A percentile compares a stretch with the other conserved stretches of the same genome.
Evolutionary conservation across 176 grass and related monocot species (phyloP).

Genomic region (Elaeis guineensis): DNA sequence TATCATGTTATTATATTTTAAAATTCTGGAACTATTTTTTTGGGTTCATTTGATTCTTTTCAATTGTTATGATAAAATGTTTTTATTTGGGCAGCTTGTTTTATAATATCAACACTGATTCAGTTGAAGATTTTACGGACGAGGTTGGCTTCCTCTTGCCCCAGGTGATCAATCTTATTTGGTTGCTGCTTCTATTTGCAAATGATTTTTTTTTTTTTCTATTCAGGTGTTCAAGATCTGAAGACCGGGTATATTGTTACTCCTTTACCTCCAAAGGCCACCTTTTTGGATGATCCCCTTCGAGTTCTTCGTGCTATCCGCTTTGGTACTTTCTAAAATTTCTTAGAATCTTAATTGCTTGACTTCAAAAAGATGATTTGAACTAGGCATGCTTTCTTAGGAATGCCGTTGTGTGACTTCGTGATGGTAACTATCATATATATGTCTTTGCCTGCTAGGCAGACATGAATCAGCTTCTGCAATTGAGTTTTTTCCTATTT

Average conservation of each 20-base stretch:
- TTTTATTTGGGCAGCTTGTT: slow-evolving; percentile 52
- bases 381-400: too few species aligned
- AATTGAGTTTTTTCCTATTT: too few species aligned
- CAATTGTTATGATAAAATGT: background rate
- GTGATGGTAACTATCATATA: too few species aligned
- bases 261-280: slow-evolving; percentile 80
- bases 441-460: too few species aligned
- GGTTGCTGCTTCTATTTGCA: background rate
- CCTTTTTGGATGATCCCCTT: slow-evolving; percentile 93
- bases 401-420: too few species aligned
- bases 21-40: too few species aligned
- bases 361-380: too few species aligned
- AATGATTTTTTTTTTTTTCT: slow-evolving; percentile 25
- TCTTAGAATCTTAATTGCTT: too few species aligned
- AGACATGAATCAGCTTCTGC: too few species aligned
- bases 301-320: slow-evolving; percentile 97
- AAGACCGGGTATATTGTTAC: slow-evolving; percentile 71
- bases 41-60: too few species aligned
- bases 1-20: too few species aligned
- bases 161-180: too few species aligned
- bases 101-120: slow-evolving; percentile 80
- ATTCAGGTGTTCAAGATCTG: slow-evolving; percentile 70
- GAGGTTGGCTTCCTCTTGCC: slow-evolving; percentile 36
- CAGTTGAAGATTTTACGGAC: slow-evolving; percentile 90
- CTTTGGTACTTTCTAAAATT: slow-evolving; percentile 45